phyloP scores from a whole-genome alignment of 2,329 filamentous ascomycete species.

The Talaromyces sp. region DNA sequence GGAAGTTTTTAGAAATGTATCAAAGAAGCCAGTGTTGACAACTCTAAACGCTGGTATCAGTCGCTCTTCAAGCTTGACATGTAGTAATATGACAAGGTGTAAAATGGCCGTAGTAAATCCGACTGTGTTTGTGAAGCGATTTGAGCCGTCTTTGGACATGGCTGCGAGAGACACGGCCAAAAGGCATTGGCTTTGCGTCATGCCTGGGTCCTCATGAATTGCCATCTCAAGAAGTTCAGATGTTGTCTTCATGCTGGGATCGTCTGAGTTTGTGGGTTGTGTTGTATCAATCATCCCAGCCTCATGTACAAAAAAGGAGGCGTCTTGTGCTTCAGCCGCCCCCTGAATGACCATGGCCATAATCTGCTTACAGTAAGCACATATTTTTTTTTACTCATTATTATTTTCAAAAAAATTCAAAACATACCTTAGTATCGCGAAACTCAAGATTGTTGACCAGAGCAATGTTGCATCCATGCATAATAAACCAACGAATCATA shows the following conservation, averaged over 20 bases:
- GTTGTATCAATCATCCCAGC: not conserved
- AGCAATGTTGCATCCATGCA: slow-evolving; percentile 59
- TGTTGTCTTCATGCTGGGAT: not conserved
- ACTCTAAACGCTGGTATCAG: not conserved
- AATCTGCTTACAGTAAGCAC: not conserved
- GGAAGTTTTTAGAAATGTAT: not conserved
- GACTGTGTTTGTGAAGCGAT: not conserved
- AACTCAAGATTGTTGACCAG: slow-evolving; percentile 65
- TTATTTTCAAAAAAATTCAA: not conserved
- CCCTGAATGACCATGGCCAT: slow-evolving; percentile 10
- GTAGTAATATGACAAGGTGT: not conserved
- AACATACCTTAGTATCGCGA: slow-evolving; percentile 60
- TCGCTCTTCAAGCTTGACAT: slow-evolving; percentile 8
- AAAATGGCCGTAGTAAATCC: not conserved
- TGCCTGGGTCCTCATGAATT: not conserved
- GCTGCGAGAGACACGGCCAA: not conserved
- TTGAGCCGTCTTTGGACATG: not conserved
- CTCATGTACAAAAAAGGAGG: not conserved
- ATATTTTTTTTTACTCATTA: not conserved
- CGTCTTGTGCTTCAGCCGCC: not conserved
- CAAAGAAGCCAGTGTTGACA: not conserved
- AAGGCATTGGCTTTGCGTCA: slow-evolving; percentile 8
- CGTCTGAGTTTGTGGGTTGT: not conserved
- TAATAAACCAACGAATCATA: slow-evolving; percentile 57
- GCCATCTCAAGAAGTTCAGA: not conserved